phyloP scores from a whole-genome alignment of 306 rosid genomes.

The barrel medic (Medicago truncatula) region DNA sequence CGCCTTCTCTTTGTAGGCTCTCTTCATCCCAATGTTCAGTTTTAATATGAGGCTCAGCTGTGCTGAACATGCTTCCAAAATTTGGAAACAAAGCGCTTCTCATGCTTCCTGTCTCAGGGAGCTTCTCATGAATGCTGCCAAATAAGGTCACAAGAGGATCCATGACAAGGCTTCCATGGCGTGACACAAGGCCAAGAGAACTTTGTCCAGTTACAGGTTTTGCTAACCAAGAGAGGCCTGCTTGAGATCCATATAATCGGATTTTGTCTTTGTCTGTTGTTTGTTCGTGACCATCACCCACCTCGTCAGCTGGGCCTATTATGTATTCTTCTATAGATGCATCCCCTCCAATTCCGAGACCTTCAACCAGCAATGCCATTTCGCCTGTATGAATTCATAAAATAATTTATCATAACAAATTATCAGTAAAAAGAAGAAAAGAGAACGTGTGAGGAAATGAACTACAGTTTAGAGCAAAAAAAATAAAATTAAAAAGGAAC shows the following conservation, averaged over 20 bases:
- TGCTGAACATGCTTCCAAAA: conserved; percentile 89
- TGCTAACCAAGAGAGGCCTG: conserved; percentile 89
- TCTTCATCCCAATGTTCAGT: conserved; percentile 85
- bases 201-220: conserved; percentile 81
- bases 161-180: conserved; percentile 89
- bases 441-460: conserved; percentile 12
- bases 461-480: not conserved
- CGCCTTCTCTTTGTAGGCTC: conserved; percentile 75
- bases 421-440: not conserved
- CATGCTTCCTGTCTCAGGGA: conserved; percentile 68
- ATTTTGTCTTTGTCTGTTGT: conserved; percentile 67
- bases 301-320: conserved; percentile 74
- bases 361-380: conserved; percentile 86
- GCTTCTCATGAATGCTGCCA: conserved; percentile 79
- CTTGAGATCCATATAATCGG: conserved; percentile 79
- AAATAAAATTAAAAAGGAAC: not conserved
- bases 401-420: conserved; percentile 1
- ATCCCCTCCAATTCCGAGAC: conserved; percentile 84
- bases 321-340: conserved; percentile 77
- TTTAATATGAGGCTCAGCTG: conserved; percentile 64
- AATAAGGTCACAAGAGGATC: conserved; percentile 83
- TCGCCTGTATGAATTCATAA: conserved; percentile 44
- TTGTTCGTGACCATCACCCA: conserved; percentile 53
- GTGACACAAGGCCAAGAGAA: conserved; percentile 75
- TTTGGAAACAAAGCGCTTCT: conserved; percentile 69